A percentile compares a stretch with the other conserved stretches of the same genome.
These are phyloP conservation scores for Cairneyella variabilis DNA, from an alignment of 495 filamentous ascomycete species.

Conservation along the genomic window DNA sequence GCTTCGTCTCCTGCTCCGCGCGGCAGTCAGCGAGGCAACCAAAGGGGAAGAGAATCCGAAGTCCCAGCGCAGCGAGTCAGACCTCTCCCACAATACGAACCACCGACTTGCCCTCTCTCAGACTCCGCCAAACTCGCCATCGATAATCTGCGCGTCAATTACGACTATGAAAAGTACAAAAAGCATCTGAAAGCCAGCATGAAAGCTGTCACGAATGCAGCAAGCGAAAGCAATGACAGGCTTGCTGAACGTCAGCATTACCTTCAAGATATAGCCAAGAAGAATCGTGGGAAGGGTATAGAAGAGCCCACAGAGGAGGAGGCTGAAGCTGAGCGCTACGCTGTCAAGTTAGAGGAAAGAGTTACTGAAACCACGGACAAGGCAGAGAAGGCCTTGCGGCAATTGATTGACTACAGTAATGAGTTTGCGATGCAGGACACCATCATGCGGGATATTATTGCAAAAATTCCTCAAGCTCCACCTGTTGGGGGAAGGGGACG, in stretches of 20 bases:
- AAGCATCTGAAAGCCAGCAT: conserved; percentile 35
- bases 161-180: conserved; percentile 33
- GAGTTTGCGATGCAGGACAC: conserved; percentile 41
- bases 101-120: conserved; percentile 47
- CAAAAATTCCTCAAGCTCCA: conserved; percentile 36
- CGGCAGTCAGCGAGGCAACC: not conserved
- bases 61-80: conserved; percentile 19
- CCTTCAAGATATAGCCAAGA: conserved; percentile 37
- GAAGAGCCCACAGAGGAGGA: conserved; percentile 39
- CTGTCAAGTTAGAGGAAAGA: conserved; percentile 32
- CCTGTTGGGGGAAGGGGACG: conserved; percentile 29
- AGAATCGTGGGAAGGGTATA: conserved; percentile 24
- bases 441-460: conserved; percentile 36
- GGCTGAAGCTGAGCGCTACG: conserved; percentile 34
- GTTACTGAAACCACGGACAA: conserved; percentile 35
- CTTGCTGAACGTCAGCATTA: conserved; percentile 35
- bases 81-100: conserved; percentile 55
- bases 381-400: conserved; percentile 39
- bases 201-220: conserved; percentile 31
- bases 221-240: conserved; percentile 52
- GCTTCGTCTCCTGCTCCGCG: conserved; percentile 13
- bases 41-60: conserved; percentile 1
- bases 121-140: conserved; percentile 29
- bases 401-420: conserved; percentile 41
- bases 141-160: conserved; percentile 26